Evolutionary conservation across 148 eudicot species (phyloP).

Genomic region (Oxyria digyna): DNA sequence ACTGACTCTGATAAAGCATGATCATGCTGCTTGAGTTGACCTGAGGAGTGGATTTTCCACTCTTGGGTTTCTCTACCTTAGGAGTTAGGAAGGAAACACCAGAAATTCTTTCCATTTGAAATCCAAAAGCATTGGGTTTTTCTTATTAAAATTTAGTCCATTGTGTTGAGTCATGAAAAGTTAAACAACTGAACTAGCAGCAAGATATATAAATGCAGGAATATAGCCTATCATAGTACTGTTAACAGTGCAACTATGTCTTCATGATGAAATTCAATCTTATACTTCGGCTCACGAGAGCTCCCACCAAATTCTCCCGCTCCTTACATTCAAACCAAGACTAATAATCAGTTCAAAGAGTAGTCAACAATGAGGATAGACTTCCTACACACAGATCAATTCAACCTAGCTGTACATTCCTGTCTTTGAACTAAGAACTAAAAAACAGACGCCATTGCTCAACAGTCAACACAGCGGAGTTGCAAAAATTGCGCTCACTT

Average conservation of each 20-base stretch:
- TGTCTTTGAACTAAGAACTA: background rate
- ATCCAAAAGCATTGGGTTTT: background rate
- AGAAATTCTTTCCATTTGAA: constrained; percentile 39
- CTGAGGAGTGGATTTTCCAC: constrained; percentile 43
- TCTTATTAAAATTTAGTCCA: background rate
- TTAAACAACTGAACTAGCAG: background rate
- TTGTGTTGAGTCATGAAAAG: background rate
- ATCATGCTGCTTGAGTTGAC: constrained; percentile 77
- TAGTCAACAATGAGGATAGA: background rate
- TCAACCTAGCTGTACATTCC: background rate
- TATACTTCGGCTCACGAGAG: constrained; percentile 75
- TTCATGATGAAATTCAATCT: constrained; percentile 69
- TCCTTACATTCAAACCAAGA: constrained; percentile 22
- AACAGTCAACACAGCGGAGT: background rate
- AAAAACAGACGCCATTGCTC: background rate
- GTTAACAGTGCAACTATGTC: constrained; percentile 19
- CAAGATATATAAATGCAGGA: background rate
- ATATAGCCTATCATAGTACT: background rate
- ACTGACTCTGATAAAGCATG: constrained; percentile 68
- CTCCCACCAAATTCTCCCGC: constrained; percentile 45
- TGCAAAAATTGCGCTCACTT: background rate
- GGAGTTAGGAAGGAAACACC: constrained; percentile 73
- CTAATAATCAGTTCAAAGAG: background rate
- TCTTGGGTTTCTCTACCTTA: constrained; percentile 68
- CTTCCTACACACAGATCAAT: background rate